A percentile compares a stretch with the other conserved stretches of the same genome.
Conservation (phyloP, 306 rosid species). For the Fragaria vesca region DNA sequence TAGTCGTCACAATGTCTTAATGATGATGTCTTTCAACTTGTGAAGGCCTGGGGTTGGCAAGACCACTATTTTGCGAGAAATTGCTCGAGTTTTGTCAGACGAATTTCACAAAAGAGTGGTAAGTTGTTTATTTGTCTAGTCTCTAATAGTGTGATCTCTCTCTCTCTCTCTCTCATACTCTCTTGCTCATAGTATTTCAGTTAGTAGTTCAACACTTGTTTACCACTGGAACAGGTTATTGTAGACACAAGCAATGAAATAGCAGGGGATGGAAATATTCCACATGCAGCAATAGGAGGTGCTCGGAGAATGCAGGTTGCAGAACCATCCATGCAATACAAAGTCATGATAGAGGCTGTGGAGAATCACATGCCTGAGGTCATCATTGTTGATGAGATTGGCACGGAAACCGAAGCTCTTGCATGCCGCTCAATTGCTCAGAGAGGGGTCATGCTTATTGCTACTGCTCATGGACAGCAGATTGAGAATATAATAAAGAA, state of each 20-base stretch:
- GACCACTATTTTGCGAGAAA: conserved; percentile 72
- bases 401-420: conserved; percentile 64
- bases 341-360: conserved; percentile 73
- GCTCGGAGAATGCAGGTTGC: conserved; percentile 75
- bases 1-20: conserved; percentile 5
- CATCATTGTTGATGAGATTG: conserved; percentile 72
- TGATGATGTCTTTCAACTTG: conserved; percentile 23
- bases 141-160: not conserved
- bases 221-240: conserved; percentile 44
- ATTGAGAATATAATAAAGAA: conserved; percentile 63
- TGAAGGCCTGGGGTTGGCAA: conserved; percentile 77
- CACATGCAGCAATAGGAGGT: conserved; percentile 67
- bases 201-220: conserved; percentile 15
- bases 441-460: conserved; percentile 75
- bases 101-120: conserved; percentile 76
- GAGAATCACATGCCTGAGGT: conserved; percentile 82
- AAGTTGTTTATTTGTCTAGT: conserved; percentile 23
- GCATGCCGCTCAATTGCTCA: conserved; percentile 68
- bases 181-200: conserved; percentile 1
- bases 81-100: conserved; percentile 59
- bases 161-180: not conserved
- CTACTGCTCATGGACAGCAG: conserved; percentile 65
- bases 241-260: conserved; percentile 79
- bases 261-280: conserved; percentile 71
- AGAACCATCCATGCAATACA: conserved; percentile 64